Evolutionary conservation across 306 rosid species (phyloP).

Genomic region (Prunus mongolica): DNA sequence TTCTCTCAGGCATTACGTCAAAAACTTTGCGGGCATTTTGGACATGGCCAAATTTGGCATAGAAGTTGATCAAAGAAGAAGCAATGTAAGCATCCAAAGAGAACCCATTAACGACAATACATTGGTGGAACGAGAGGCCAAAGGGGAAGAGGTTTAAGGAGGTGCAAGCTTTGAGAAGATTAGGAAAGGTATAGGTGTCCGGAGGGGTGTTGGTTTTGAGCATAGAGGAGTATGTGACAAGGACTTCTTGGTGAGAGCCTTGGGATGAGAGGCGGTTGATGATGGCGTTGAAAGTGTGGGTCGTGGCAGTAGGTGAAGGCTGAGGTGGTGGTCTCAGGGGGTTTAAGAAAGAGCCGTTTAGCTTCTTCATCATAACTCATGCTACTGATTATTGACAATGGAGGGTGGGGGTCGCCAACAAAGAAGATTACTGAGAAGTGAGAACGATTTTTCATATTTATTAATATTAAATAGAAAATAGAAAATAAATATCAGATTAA

Average conservation of each 20-base stretch:
- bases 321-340: slow-evolving; percentile 20
- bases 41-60: slow-evolving; percentile 38
- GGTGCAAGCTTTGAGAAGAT: slow-evolving; percentile 69
- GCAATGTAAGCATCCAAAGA: slow-evolving; percentile 54
- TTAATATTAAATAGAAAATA: too few species aligned
- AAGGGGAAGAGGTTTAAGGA: slow-evolving; percentile 36
- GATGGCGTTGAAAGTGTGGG: slow-evolving; percentile 45
- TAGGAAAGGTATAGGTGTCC: slow-evolving; percentile 66
- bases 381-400: neutral
- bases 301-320: slow-evolving; percentile 21
- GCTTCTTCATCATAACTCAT: slow-evolving; percentile 40
- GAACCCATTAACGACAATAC: slow-evolving; percentile 39
- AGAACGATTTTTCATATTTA: too few species aligned
- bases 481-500: too few species aligned
- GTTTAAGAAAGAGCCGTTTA: slow-evolving; percentile 26
- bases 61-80: slow-evolving; percentile 55
- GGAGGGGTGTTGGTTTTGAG: slow-evolving; percentile 44
- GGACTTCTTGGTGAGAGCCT: slow-evolving; percentile 51
- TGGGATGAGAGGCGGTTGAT: slow-evolving; percentile 61
- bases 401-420: neutral
- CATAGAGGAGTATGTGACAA: slow-evolving; percentile 50
- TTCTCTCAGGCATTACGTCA: slow-evolving; percentile 54
- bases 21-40: slow-evolving; percentile 53
- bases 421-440: neutral
- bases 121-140: slow-evolving; percentile 55